Conservation (phyloP, 2,329 filamentous ascomycete species). For the Metarhizium album region DNA sequence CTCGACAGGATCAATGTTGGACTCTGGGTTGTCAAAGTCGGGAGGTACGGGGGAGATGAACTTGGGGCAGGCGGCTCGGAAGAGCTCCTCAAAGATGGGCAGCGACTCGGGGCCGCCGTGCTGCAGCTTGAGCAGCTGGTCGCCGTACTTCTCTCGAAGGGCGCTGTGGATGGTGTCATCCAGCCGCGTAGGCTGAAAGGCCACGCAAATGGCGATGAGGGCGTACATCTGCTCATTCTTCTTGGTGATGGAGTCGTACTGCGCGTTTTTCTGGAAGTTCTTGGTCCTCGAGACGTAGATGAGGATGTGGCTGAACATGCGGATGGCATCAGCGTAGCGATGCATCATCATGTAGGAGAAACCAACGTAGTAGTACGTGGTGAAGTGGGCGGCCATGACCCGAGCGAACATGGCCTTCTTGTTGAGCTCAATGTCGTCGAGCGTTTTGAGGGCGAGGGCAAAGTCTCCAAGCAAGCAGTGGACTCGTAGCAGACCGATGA, state of each 20-base stretch:
- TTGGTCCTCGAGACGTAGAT: slow-evolving; percentile 98
- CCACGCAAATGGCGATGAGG: slow-evolving; percentile 95
- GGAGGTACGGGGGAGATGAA: slow-evolving; percentile 97
- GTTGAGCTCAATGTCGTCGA: slow-evolving; percentile 99
- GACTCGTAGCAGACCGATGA: slow-evolving; percentile 91
- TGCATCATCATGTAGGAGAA: slow-evolving; percentile 99
- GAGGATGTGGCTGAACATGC: slow-evolving; percentile 99
- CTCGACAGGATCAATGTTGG: slow-evolving; percentile 94
- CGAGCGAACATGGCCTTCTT: slow-evolving; percentile 99
- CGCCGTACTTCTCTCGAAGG: slow-evolving; percentile 96
- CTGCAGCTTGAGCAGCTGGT: slow-evolving; percentile 94
- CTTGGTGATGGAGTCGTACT: slow-evolving; percentile 98
- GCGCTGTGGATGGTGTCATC: slow-evolving; percentile 99
- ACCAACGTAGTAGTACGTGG: slow-evolving; percentile 99
- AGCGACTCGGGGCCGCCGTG: slow-evolving; percentile 91
- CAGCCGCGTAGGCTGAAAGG: slow-evolving; percentile 91
- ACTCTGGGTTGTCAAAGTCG: slow-evolving; percentile 91
- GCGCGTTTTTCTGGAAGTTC: slow-evolving; percentile 99
- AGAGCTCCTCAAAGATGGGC: slow-evolving; percentile 95
- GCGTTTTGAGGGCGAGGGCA: slow-evolving; percentile 93
- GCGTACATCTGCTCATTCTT: slow-evolving; percentile 99
- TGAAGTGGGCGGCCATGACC: slow-evolving; percentile 99
- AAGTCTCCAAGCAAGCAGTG: slow-evolving; percentile 97
- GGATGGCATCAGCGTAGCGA: slow-evolving; percentile 96
- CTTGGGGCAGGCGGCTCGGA: slow-evolving; percentile 95